Percentiles rank a stretch among this genome's conserved stretches.
Evolutionary conservation across 2,329 filamentous ascomycete genomes (phyloP).

Genomic region (Diaporthe vaccinii): DNA sequence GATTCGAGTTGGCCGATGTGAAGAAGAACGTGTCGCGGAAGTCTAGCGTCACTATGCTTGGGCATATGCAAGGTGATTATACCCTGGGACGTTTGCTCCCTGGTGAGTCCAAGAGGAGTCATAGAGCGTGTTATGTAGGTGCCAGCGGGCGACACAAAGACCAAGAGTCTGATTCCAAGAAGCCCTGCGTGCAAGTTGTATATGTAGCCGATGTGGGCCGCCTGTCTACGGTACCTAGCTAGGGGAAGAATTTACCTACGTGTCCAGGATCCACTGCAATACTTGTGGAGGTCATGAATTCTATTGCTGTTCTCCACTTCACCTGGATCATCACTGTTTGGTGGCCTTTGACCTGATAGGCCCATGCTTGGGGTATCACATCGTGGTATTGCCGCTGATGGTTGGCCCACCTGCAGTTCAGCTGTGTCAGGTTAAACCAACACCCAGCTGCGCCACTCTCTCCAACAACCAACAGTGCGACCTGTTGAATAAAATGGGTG

Average conservation of each 20-base stretch:
- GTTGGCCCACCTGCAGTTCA: background rate
- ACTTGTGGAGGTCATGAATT: too few relatives aligned
- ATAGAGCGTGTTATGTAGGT: background rate
- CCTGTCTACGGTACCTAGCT: too few relatives aligned
- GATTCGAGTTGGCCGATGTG: background rate
- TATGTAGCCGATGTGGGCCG: background rate
- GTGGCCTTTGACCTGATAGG: too few relatives aligned
- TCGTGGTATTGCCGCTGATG: background rate
- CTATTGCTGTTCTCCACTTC: too few relatives aligned
- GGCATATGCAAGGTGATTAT: background rate
- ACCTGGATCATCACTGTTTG: too few relatives aligned
- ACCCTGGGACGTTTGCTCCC: background rate
- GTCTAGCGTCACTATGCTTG: background rate
- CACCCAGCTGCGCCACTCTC: background rate
- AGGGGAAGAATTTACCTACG: too few relatives aligned
- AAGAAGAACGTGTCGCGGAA: slow-evolving; percentile 12
- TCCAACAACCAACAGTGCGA: background rate
- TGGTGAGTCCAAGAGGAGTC: background rate
- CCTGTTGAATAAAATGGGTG: too few relatives aligned
- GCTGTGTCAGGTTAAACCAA: background rate
- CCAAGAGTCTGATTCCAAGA: background rate
- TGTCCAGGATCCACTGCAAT: too few relatives aligned
- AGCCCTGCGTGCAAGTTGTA: background rate
- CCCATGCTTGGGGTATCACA: too few relatives aligned
- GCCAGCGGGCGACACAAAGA: background rate